These are phyloP conservation scores for Fusarium tjaetaba DNA, from an alignment of 2,329 filamentous ascomycete species.

Conservation along the genomic window DNA sequence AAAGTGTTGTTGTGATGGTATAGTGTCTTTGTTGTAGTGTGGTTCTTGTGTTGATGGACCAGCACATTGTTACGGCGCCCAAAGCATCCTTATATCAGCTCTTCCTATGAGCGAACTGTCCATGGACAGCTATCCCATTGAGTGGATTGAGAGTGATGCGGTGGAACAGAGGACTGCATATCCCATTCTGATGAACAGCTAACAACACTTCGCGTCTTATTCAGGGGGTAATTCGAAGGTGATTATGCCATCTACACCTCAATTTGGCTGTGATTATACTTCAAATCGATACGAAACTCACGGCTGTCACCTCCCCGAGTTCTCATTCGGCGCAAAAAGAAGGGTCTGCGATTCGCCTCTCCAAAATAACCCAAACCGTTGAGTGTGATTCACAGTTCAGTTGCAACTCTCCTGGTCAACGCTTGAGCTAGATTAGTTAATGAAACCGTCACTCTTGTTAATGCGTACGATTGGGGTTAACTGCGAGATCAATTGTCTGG, in stretches of 20 bases:
- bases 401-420: background rate
- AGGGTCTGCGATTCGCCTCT: background rate
- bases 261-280: background rate
- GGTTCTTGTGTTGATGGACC: background rate
- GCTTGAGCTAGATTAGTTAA: background rate
- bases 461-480: too few relatives aligned
- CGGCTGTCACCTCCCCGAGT: rapidly evolving
- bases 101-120: background rate
- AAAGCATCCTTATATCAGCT: background rate
- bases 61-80: background rate
- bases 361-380: background rate
- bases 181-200: background rate
- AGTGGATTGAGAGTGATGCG: background rate
- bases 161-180: background rate
- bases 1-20: background rate
- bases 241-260: too few relatives aligned
- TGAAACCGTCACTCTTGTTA: background rate
- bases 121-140: background rate
- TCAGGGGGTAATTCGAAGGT: background rate
- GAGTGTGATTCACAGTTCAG: background rate
- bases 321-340: background rate
- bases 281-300: background rate
- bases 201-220: background rate
- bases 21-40: background rate
- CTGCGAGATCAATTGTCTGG: background rate